Evolutionary conservation across 495 filamentous ascomycete genomes (phyloP).

Genomic region (Friedmanniomyces simplex): DNA sequence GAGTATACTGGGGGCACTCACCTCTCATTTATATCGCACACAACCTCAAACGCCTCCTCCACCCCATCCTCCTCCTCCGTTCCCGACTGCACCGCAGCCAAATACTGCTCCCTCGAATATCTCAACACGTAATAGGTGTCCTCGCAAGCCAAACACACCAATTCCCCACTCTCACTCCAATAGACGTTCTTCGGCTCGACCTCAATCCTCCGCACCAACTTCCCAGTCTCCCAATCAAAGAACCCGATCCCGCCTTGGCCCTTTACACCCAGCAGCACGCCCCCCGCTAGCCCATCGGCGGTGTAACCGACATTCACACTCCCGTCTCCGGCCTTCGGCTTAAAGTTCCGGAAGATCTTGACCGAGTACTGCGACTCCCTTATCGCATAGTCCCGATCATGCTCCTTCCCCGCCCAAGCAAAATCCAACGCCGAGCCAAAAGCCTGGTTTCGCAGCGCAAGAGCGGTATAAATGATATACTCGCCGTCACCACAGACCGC

Average conservation of each 20-base stretch:
- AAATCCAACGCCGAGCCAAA: conserved; percentile 94
- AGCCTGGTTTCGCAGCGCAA: conserved; percentile 95
- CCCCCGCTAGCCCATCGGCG: conserved; percentile 81
- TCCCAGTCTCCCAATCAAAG: conserved; percentile 90
- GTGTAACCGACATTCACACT: conserved; percentile 93
- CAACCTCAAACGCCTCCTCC: conserved; percentile 90
- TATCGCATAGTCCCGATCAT: conserved; percentile 97
- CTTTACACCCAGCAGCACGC: conserved; percentile 87
- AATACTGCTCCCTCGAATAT: conserved; percentile 78
- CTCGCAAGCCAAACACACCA: conserved; percentile 86
- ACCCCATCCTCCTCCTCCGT: conserved; percentile 90
- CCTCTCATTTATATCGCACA: conserved; percentile 90
- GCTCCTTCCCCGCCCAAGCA: conserved; percentile 93
- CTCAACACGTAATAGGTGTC: conserved; percentile 92
- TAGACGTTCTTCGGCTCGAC: conserved; percentile 85
- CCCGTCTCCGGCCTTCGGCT: conserved; percentile 61
- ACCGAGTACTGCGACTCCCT: conserved; percentile 86
- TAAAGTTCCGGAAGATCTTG: conserved; percentile 95
- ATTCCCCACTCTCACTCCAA: conserved; percentile 93
- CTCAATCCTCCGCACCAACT: conserved; percentile 85
- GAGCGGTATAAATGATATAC: conserved; percentile 95
- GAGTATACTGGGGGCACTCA: too few species aligned
- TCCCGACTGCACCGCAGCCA: conserved; percentile 68
- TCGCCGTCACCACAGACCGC: conserved; percentile 96
- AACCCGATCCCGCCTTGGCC: conserved; percentile 90